A percentile compares a stretch with the other conserved stretches of the same genome.
Conservation (phyloP, 495 filamentous ascomycete species). For the Evernia prunastri region DNA sequence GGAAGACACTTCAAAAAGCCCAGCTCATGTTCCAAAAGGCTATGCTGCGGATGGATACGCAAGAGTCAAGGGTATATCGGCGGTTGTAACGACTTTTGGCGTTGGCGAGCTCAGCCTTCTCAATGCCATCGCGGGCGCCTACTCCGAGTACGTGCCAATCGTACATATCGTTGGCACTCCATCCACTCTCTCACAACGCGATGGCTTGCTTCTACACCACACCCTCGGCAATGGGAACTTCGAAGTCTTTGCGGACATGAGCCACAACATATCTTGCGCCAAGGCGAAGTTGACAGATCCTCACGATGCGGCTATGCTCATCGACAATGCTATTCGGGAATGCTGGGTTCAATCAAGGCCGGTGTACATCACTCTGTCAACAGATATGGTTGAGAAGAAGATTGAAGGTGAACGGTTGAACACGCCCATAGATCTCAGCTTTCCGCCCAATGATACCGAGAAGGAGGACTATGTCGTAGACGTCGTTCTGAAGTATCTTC, state of each 20-base stretch:
- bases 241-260: slow-evolving; percentile 79
- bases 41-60: slow-evolving; percentile 72
- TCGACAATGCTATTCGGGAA: slow-evolving; percentile 73
- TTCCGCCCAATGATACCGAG: slow-evolving; percentile 59
- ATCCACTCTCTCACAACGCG: slow-evolving; percentile 42
- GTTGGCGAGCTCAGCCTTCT: slow-evolving; percentile 64
- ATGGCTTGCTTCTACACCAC: slow-evolving; percentile 74
- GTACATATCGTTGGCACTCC: slow-evolving; percentile 62
- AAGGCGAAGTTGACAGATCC: slow-evolving; percentile 63
- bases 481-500: slow-evolving; percentile 68
- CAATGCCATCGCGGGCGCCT: slow-evolving; percentile 62
- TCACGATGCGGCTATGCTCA: slow-evolving; percentile 60
- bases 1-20: neutral
- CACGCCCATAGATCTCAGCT: slow-evolving; percentile 59
- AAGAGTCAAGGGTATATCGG: slow-evolving; percentile 58
- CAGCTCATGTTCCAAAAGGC: slow-evolving; percentile 38
- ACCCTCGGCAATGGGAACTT: slow-evolving; percentile 90
- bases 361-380: slow-evolving; percentile 81
- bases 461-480: slow-evolving; percentile 81
- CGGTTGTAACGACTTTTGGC: slow-evolving; percentile 62
- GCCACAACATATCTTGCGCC: slow-evolving; percentile 60
- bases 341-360: slow-evolving; percentile 70
- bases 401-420: slow-evolving; percentile 65
- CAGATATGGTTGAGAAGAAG: slow-evolving; percentile 76
- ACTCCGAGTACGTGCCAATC: slow-evolving; percentile 55